phyloP scores from a whole-genome alignment of 306 rosid genomes.

The Casuarina equisetifolia region DNA sequence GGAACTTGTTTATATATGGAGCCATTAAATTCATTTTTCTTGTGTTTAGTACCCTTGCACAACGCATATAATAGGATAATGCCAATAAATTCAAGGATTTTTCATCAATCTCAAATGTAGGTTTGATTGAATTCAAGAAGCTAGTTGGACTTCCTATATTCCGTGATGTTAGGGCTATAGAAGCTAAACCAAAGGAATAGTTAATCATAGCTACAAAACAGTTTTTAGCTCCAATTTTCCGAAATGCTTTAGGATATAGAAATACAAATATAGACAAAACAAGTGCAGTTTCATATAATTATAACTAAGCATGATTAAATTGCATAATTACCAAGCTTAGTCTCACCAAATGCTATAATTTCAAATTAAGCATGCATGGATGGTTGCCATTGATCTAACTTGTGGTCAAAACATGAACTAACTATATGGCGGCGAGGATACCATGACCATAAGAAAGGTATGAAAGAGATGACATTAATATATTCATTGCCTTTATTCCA shows the following conservation, averaged over 20 bases:
- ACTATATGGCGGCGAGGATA: slow-evolving; percentile 90
- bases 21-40: background rate
- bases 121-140: background rate
- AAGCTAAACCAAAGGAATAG: background rate
- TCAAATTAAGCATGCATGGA: background rate
- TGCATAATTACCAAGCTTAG: background rate
- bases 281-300: background rate
- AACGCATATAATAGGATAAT: background rate
- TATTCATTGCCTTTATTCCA: background rate
- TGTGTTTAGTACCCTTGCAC: background rate
- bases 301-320: too few relatives aligned
- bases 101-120: background rate
- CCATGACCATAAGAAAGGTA: slow-evolving; percentile 41
- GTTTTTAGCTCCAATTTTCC: background rate
- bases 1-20: background rate
- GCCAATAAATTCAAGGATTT: background rate
- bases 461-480: slow-evolving; percentile 5
- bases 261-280: background rate
- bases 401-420: slow-evolving; percentile 79
- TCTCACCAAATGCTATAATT: background rate
- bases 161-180: too few relatives aligned
- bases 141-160: background rate
- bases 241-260: background rate
- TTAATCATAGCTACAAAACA: background rate
- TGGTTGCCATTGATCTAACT: background rate